Conservation (phyloP, 306 rosid species). For the Trifolium pratense region DNA sequence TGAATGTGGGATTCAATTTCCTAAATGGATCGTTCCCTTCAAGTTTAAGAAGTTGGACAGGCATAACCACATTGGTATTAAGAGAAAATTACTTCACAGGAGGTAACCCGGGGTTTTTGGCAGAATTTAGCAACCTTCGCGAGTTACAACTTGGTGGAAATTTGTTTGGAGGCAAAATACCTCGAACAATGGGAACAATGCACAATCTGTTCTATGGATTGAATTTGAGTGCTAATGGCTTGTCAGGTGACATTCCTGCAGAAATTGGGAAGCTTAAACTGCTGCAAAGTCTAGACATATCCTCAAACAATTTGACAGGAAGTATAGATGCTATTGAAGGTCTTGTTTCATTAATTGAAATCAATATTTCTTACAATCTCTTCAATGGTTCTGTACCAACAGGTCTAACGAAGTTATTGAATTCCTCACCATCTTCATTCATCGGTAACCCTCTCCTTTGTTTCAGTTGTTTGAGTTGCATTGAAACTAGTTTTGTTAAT, state of each 20-base stretch:
- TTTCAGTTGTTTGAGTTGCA: constrained; percentile 49
- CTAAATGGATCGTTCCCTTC: constrained; percentile 71
- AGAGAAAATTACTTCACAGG: constrained; percentile 67
- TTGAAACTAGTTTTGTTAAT: not conserved
- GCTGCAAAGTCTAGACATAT: constrained; percentile 55
- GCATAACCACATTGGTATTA: constrained; percentile 50
- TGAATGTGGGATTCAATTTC: constrained; percentile 72
- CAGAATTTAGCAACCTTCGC: constrained; percentile 47
- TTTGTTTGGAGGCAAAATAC: constrained; percentile 64
- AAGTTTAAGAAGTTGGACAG: constrained; percentile 61
- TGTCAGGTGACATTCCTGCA: constrained; percentile 63
- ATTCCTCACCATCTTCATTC: constrained; percentile 53
- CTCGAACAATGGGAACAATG: constrained; percentile 60
- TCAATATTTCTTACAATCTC: constrained; percentile 64
- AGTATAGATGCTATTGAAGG: constrained; percentile 44
- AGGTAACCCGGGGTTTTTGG: constrained; percentile 59
- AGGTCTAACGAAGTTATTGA: constrained; percentile 48
- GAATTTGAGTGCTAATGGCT: constrained; percentile 73
- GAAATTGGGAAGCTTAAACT: constrained; percentile 46
- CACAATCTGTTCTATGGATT: constrained; percentile 48
- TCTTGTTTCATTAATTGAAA: constrained; percentile 46
- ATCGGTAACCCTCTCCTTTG: constrained; percentile 66
- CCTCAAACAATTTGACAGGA: constrained; percentile 76
- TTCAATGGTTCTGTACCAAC: constrained; percentile 65
- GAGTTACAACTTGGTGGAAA: constrained; percentile 82